Conservation (phyloP, 805 yeast species). For the Myxozyma lipomycoides region DNA sequence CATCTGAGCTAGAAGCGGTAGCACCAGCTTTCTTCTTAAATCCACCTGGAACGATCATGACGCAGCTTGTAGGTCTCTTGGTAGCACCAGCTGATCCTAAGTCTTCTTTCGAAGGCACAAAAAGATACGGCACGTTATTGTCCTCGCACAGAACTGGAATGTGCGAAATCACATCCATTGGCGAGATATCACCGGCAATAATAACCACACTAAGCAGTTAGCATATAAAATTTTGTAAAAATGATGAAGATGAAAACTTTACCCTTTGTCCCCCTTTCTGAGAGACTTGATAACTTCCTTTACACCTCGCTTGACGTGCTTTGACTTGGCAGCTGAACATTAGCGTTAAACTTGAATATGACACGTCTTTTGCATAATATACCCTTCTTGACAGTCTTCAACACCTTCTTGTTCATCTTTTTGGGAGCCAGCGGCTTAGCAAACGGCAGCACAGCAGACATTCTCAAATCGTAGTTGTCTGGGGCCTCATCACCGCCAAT, state of each 20-base stretch:
- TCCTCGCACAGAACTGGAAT: conserved; percentile 98
- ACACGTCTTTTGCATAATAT: neutral
- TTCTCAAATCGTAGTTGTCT: conserved; percentile 77
- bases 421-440: conserved; percentile 95
- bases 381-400: conserved; percentile 86
- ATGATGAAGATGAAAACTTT: neutral
- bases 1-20: conserved; percentile 66
- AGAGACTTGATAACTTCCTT: conserved; percentile 97
- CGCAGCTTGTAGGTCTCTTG: conserved; percentile 97
- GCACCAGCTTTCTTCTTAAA: conserved; percentile 58
- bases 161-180: conserved; percentile 94
- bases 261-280: conserved; percentile 96
- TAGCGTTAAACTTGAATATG: neutral
- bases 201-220: conserved; percentile 52
- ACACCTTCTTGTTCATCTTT: conserved; percentile 88
- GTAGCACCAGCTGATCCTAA: conserved; percentile 99
- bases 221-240: neutral
- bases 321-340: conserved; percentile 79
- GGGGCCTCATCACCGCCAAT: conserved; percentile 23
- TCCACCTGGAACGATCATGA: conserved; percentile 95
- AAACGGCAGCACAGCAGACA: conserved; percentile 86
- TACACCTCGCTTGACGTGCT: conserved; percentile 97
- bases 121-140: conserved; percentile 80
- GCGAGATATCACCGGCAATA: conserved; percentile 97
- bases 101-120: conserved; percentile 96